A percentile compares a stretch with the other conserved stretches of the same genome.
phyloP scores from a whole-genome alignment of 2,329 filamentous ascomycete species.

The Scleromitrula shiraiana region DNA sequence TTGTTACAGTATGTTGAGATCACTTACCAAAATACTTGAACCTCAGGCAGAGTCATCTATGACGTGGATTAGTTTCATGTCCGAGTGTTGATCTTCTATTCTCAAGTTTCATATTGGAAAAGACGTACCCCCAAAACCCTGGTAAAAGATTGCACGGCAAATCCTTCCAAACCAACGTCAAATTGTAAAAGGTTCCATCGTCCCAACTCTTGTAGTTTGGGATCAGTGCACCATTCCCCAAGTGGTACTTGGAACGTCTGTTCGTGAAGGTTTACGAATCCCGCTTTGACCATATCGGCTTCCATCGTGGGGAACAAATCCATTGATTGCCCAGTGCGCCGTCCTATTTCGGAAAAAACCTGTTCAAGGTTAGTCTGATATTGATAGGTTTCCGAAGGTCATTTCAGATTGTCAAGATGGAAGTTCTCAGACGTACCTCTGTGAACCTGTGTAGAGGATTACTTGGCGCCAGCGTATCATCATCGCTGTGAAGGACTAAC shows the following conservation, averaged over 20 bases:
- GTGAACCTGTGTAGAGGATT: constrained; percentile 36
- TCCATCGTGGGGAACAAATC: constrained; percentile 22
- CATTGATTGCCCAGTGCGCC: constrained; percentile 33
- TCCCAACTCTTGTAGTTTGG: constrained; percentile 24
- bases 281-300: constrained; percentile 19
- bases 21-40: constrained; percentile 22
- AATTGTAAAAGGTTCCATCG: constrained; percentile 20
- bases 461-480: constrained; percentile 35
- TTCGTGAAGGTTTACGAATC: constrained; percentile 29
- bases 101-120: neutral
- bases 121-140: constrained; percentile 22
- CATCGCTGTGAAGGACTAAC: constrained; percentile 34
- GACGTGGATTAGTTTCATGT: constrained; percentile 11
- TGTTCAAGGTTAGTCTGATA: constrained; percentile 7
- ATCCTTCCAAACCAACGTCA: constrained; percentile 23
- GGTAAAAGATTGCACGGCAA: constrained; percentile 20
- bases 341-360: constrained; percentile 36
- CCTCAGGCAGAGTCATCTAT: constrained; percentile 20
- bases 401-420: too few species aligned
- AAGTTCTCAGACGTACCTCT: constrained; percentile 14
- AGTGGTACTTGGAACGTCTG: constrained; percentile 26
- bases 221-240: constrained; percentile 30
- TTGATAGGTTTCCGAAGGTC: neutral
- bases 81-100: neutral
- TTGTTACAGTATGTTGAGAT: too few species aligned